Evolutionary conservation across 2,329 filamentous ascomycete genomes (phyloP).

Genomic region (Mycosphaerelloides madeirae): DNA sequence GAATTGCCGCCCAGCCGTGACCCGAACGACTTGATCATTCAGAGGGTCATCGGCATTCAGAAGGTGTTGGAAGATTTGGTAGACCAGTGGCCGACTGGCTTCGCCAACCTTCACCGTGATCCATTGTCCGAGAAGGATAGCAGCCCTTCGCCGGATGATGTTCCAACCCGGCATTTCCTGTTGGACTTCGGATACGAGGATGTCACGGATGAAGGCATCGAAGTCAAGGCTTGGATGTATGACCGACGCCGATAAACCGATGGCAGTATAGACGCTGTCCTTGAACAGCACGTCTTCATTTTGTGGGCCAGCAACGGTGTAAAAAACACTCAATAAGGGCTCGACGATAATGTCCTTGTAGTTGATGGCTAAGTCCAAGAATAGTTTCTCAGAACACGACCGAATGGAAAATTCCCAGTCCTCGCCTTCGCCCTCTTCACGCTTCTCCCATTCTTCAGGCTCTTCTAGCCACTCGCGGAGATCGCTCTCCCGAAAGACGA

Average conservation of each 20-base stretch:
- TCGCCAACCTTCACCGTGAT: slow-evolving; percentile 70
- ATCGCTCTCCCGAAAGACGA: slow-evolving; percentile 80
- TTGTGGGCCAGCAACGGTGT: slow-evolving; percentile 62
- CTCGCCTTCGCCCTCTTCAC: slow-evolving; percentile 77
- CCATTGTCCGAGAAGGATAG: slow-evolving; percentile 88
- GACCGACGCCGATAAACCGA: slow-evolving; percentile 78
- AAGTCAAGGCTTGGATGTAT: slow-evolving; percentile 76
- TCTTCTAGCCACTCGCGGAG: slow-evolving; percentile 90
- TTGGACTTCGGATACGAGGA: slow-evolving; percentile 74
- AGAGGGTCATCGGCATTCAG: slow-evolving; percentile 69
- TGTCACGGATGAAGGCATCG: slow-evolving; percentile 69
- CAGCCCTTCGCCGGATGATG: slow-evolving; percentile 78
- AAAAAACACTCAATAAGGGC: slow-evolving; percentile 77
- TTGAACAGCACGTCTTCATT: slow-evolving; percentile 74
- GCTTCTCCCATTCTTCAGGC: slow-evolving; percentile 90
- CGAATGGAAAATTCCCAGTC: slow-evolving; percentile 90
- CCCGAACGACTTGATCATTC: slow-evolving; percentile 87
- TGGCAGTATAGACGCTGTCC: slow-evolving; percentile 89
- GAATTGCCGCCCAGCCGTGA: slow-evolving; percentile 84
- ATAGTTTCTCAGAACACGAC: slow-evolving; percentile 88
- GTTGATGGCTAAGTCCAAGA: slow-evolving; percentile 83
- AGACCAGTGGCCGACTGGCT: slow-evolving; percentile 67
- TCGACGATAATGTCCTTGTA: slow-evolving; percentile 77
- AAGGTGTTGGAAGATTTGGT: slow-evolving; percentile 84
- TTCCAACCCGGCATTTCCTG: slow-evolving; percentile 64